Evolutionary conservation across 768 basidiomycete species (phyloP).

Genomic region (Leccinum subgranulosum): DNA sequence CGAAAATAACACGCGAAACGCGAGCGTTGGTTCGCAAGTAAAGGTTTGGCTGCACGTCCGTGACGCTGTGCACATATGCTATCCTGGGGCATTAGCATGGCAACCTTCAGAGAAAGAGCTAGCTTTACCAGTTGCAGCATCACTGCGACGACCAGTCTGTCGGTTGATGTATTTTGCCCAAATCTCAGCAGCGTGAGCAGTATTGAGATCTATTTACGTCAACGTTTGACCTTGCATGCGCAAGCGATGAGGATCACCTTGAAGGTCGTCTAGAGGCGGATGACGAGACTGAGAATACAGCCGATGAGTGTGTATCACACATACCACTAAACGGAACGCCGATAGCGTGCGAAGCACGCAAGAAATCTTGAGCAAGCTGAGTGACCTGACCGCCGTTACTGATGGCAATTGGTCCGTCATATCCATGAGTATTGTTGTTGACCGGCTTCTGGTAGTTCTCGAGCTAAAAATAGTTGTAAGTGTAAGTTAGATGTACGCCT

Average conservation of each 20-base stretch:
- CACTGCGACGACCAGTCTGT: constrained; percentile 67
- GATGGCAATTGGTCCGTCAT: constrained; percentile 72
- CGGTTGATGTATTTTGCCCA: constrained; percentile 80
- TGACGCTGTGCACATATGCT: constrained; percentile 71
- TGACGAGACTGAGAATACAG: not conserved
- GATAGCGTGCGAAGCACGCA: constrained; percentile 57
- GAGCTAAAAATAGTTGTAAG: constrained; percentile 34
- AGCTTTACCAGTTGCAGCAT: constrained; percentile 60
- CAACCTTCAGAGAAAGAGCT: not conserved
- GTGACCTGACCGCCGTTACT: constrained; percentile 66
- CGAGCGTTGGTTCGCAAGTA: constrained; percentile 64
- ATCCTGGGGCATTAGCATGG: not conserved
- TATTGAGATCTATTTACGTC: constrained; percentile 45
- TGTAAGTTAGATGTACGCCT: not conserved
- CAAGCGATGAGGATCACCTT: constrained; percentile 34
- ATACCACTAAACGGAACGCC: constrained; percentile 65
- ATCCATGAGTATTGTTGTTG: constrained; percentile 67
- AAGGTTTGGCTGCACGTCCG: constrained; percentile 65
- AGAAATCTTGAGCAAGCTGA: constrained; percentile 65
- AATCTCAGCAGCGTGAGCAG: constrained; percentile 62
- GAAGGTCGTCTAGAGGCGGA: constrained; percentile 52
- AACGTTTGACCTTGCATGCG: not conserved
- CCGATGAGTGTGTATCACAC: constrained; percentile 6
- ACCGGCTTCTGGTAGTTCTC: constrained; percentile 76
- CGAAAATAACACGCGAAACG: constrained; percentile 70